Percentiles rank a stretch among this genome's conserved stretches.
Evolutionary conservation across 2,329 filamentous ascomycete genomes (phyloP).

Genomic region (Fusarium dimerum): DNA sequence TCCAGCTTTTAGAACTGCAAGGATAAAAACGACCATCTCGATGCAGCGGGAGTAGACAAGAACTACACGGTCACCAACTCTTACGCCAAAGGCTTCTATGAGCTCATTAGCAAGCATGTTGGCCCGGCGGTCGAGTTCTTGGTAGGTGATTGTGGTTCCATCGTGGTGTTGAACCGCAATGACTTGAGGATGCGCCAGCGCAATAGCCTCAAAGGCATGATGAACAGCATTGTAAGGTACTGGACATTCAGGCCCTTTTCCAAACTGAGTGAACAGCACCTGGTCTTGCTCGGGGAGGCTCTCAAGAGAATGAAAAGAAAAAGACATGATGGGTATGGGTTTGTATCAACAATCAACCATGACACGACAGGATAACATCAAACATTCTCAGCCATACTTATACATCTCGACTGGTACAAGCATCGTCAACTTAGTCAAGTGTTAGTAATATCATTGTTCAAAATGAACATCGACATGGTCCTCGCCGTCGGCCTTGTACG

Average conservation of each 20-base stretch:
- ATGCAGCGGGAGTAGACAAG: slow-evolving; percentile 21
- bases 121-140: slow-evolving; percentile 16
- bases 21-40: slow-evolving; percentile 20
- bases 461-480: too few species aligned
- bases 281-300: slow-evolving; percentile 16
- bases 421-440: too few species aligned
- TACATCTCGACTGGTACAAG: background rate
- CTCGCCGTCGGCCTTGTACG: too few species aligned
- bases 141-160: slow-evolving; percentile 20
- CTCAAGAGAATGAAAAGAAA: slow-evolving; percentile 12
- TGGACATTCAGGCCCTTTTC: slow-evolving; percentile 7
- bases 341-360: background rate
- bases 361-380: background rate
- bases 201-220: slow-evolving; percentile 20
- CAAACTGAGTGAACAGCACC: slow-evolving; percentile 19
- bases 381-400: background rate
- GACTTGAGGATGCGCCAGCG: slow-evolving; percentile 17
- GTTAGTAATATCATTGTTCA: too few species aligned
- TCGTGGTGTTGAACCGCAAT: slow-evolving; percentile 15
- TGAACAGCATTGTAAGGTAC: slow-evolving; percentile 18
- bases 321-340: slow-evolving; percentile 9
- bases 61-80: slow-evolving; percentile 17
- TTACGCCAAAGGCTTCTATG: slow-evolving; percentile 7
- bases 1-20: slow-evolving; percentile 18
- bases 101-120: slow-evolving; percentile 19